Evolutionary conservation across 1,284 basidiomycete genomes (phyloP).

Genomic region (Cutaneotrichosporon sp.): DNA sequence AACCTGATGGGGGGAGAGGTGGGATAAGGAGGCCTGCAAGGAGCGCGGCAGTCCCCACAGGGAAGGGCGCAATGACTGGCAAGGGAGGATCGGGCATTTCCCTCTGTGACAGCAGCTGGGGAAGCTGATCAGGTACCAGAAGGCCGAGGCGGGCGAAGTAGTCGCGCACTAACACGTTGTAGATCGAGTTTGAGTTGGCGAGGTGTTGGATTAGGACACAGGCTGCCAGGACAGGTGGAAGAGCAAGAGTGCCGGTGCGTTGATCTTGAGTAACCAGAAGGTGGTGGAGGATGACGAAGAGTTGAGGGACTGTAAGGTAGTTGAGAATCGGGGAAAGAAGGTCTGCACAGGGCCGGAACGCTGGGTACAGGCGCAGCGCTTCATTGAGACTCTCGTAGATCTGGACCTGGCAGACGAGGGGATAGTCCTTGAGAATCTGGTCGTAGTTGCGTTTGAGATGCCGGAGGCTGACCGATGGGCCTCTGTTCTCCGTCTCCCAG

Average conservation of each 20-base stretch:
- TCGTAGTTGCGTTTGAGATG: background rate
- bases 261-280: background rate
- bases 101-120: too few relatives aligned
- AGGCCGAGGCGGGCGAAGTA: background rate
- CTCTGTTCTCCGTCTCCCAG: background rate
- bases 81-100: too few relatives aligned
- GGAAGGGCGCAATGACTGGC: too few relatives aligned
- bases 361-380: background rate
- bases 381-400: background rate
- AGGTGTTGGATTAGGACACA: background rate
- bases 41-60: too few relatives aligned
- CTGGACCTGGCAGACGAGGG: background rate
- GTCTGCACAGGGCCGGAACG: background rate
- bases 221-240: background rate
- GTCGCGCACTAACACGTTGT: background rate
- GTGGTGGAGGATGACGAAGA: background rate
- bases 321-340: background rate
- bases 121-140: too few relatives aligned
- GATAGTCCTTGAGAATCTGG: background rate
- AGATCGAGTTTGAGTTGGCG: background rate
- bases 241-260: background rate
- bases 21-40: too few relatives aligned
- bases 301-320: background rate
- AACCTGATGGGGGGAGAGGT: too few relatives aligned
- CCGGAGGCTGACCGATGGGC: background rate